Conservation (phyloP, 2,329 filamentous ascomycete genomes). For the Xylariaceae sp. region DNA sequence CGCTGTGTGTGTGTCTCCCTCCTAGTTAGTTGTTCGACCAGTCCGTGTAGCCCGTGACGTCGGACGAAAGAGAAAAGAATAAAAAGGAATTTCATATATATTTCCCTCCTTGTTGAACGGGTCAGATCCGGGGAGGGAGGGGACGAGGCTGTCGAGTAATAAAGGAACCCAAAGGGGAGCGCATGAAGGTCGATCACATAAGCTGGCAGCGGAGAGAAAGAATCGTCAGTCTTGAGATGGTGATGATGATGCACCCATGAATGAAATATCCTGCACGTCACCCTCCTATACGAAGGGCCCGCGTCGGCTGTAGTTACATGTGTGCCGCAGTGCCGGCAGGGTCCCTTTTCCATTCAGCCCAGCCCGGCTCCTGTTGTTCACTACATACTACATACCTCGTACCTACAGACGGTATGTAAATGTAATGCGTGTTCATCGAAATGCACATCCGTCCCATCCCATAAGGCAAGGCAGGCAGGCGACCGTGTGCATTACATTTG, state of each 20-base stretch:
- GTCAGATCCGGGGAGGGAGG: not conserved
- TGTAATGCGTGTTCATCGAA: conserved; percentile 10
- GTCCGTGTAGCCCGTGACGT: not conserved
- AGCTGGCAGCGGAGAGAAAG: not conserved
- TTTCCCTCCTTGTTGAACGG: not conserved
- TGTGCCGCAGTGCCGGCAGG: conserved; percentile 15
- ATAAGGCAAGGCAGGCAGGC: conserved; percentile 19
- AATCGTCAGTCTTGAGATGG: not conserved
- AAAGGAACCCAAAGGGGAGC: not conserved
- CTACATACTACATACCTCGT: too few relatives aligned
- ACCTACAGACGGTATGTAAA: not conserved
- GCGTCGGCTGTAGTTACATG: conserved; percentile 1
- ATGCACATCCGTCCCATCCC: too few relatives aligned
- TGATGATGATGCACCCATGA: not conserved
- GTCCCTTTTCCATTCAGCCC: conserved; percentile 15
- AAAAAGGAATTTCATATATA: not conserved
- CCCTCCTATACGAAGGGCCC: conserved; percentile 10
- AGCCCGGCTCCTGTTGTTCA: too few relatives aligned
- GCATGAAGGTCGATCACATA: not conserved
- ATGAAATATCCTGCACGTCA: conserved; percentile 15
- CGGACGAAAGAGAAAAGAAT: not conserved
- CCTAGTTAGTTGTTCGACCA: too few relatives aligned
- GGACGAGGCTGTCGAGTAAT: not conserved
- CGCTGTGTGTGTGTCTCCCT: not conserved
- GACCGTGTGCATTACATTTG: conserved; percentile 26